Evolutionary conservation across 2,329 filamentous ascomycete species (phyloP), one percentile per base, ranked within the genome.

Genomic region (Coniochaeta sp.): DNA sequence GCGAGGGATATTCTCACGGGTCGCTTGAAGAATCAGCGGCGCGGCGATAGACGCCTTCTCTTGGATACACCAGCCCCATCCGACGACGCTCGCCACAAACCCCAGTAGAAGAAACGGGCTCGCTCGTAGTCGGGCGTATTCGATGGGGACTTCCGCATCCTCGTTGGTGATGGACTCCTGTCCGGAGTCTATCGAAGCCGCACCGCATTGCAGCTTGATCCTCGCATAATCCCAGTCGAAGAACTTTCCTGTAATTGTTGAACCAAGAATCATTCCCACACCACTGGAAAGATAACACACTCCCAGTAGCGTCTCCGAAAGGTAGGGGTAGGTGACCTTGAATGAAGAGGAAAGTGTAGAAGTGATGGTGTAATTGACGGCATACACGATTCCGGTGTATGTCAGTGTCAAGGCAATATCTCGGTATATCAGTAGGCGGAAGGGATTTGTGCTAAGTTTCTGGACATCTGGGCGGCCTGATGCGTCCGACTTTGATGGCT

Each of bases 341-440:
- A 68, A 65, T 0, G 66, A 60, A 1, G 64, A 66, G 0, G 67
- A 65, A 28, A 67, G 63, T 9, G 66, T 67, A 1, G 65, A 62
- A 2, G 62, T 65, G n/a, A 67, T 58, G 4, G 63, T 67, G 51
- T 66, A 67, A 54, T 65, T 66, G 18, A 67, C 60, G 8, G 63
- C 62, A 52, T 68, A 68, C 10, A 67, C 60, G 1, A 69, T 55
- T 16, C 62, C 64, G 0, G 65, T 66, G 40, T 64, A 67, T 6
- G 59, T 49, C 9, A 69, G 51, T 2, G 60, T 64, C 3, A 65
- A 52, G 6, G 58, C 53, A 6, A 68, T 58, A 27, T 69, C 65
- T 0, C 61, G 63, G 27, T 63, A 63, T 1, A 57, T 47, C 14
- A 69, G 59, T 13, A 69, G 62, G 8, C 53, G 50, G 45, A 69